Conservation (phyloP, 352 stramenopile species). For the Pythium folliculosum region DNA sequence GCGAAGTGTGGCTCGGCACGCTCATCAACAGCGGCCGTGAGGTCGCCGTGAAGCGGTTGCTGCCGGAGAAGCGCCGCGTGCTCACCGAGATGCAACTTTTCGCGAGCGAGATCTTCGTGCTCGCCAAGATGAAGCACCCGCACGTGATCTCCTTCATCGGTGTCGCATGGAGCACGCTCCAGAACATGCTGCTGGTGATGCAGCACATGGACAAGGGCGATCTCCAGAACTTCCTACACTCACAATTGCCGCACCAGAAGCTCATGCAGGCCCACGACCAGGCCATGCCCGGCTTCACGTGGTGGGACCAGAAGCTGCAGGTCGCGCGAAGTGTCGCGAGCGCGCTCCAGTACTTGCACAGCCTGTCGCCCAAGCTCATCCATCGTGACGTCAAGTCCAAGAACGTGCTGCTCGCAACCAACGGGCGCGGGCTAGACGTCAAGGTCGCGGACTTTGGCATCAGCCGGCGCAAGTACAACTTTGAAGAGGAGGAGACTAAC, state of each 20-base stretch:
- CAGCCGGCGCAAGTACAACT: conserved; percentile 50
- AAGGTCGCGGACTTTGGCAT: conserved; percentile 63
- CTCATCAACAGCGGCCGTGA: conserved; percentile 28
- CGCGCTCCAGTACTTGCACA: conserved; percentile 84
- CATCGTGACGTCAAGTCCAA: conserved; percentile 89
- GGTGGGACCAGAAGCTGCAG: conserved; percentile 51
- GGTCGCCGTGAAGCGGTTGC: conserved; percentile 71
- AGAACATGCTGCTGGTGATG: conserved; percentile 70
- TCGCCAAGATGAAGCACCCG: conserved; percentile 66
- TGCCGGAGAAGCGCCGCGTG: conserved; percentile 44
- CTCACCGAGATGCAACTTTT: conserved; percentile 71
- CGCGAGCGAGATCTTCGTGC: conserved; percentile 69
- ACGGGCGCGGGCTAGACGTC: conserved; percentile 39
- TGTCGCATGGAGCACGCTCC: conserved; percentile 65
- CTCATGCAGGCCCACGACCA: conserved; percentile 19
- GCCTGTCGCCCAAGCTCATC: conserved; percentile 65
- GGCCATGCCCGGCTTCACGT: conserved; percentile 44
- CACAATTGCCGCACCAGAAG: conserved; percentile 25
- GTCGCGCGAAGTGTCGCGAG: conserved; percentile 56
- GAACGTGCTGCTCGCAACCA: conserved; percentile 72
- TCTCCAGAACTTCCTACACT: conserved; percentile 54
- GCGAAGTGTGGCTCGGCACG: conserved; percentile 74
- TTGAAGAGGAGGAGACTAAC: conserved; percentile 43
- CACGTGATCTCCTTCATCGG: conserved; percentile 62
- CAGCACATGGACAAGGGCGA: conserved; percentile 75